Base-by-base conservation (phyloP, 345 rosid species). In the Raphanus sativus region DNA sequence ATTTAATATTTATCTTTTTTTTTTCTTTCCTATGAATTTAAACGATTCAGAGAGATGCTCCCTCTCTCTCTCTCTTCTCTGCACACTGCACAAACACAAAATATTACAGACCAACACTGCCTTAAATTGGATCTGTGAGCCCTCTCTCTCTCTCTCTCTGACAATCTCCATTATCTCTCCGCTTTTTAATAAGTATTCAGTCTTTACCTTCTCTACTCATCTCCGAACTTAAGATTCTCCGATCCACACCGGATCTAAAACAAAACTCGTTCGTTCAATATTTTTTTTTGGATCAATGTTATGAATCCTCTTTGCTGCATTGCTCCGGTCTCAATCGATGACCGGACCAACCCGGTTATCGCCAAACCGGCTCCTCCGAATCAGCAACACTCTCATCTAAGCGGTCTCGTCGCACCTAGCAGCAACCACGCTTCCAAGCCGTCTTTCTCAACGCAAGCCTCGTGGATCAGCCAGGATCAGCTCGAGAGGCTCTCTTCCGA, bases 231-330 rank as follows among this genome's bases (percentile, higher is more conserved):
- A n/a, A 15, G 38, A 15, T 73, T 72, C 64, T 61, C 48, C 75
- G 61, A 61, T 79, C 71, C 24, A 3, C 15, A 67, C 70, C 30
- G 78, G 75, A 79, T 79, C 82, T 79, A 34, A 42, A 42, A n/a
- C 40, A 6, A 12, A 34, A 3, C 52, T 42, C 6, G 6, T 3
- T 42, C 50, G 48, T n/a, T n/a, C n/a, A n/a, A n/a, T n/a, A n/a
- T n/a, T n/a, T n/a, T n/a, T n/a, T n/a, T n/a, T n/a, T n/a, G n/a
- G n/a, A n/a, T n/a, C n/a, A 55, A 65, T 78, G 77, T 66, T 63
- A 75, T 93, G 98, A 95, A 95, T 85, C 99, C 99, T 60, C 90
- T 95, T 60, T 95, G 99, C 90, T 95, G 99, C 98, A 95, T 95
- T 95, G 98, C 99, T 84, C 99, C 98, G 50, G 97, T 95, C 56